A percentile compares a stretch with the other conserved stretches of the same genome.
These are phyloP conservation scores for Dichotomopilus funicola DNA, from an alignment of 2,329 filamentous ascomycete genomes.

Conservation along the genomic window DNA sequence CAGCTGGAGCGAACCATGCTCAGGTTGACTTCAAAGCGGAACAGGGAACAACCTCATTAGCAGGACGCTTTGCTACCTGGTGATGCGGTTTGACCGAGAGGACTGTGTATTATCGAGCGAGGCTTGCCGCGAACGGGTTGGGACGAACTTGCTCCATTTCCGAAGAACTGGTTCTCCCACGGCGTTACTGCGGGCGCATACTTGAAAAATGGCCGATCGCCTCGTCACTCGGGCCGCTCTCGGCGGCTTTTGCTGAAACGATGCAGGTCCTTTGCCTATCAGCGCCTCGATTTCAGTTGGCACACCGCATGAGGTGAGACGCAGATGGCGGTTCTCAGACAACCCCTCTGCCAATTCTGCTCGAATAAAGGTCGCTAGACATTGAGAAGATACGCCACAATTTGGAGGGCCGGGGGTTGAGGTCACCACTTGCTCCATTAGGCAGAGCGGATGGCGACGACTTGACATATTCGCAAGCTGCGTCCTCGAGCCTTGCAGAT, in stretches of 20 bases:
- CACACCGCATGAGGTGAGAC: not conserved
- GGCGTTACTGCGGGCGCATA: conserved; percentile 7
- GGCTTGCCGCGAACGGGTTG: no score
- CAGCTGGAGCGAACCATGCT: conserved; percentile 1
- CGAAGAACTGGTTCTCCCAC: not conserved
- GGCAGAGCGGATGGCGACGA: no score
- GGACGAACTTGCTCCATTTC: not conserved
- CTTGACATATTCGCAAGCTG: no score
- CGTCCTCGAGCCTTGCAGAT: no score
- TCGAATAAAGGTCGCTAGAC: no score
- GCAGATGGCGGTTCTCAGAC: not conserved
- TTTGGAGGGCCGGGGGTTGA: no score
- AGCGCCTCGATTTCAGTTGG: not conserved
- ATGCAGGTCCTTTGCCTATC: not conserved
- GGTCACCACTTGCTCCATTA: no score
- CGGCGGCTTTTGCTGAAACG: conserved; percentile 12
- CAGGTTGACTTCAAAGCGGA: no score
- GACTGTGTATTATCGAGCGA: no score
- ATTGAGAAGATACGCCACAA: no score
- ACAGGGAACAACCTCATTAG: not conserved
- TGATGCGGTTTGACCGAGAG: not conserved
- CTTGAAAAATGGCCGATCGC: conserved; percentile 6
- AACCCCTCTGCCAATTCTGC: not conserved
- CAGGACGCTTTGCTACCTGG: not conserved
- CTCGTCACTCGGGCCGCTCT: conserved; percentile 9